Conservation (phyloP, 371 early-diverging fungal species). For the Gilbertella persicaria region DNA sequence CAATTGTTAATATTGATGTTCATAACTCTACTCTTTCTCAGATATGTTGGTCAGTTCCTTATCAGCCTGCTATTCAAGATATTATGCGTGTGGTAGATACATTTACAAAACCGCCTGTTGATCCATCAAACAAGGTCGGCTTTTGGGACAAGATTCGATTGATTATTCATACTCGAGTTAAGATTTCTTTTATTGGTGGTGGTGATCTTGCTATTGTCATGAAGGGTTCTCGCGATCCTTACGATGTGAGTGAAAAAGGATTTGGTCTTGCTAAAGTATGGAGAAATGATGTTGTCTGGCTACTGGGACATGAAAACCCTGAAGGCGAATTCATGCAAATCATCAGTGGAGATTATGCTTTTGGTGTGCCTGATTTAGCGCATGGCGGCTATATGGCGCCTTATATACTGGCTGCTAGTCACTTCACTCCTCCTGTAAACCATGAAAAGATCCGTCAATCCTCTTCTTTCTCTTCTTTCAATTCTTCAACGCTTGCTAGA, state of each 20-base stretch:
- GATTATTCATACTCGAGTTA: slow-evolving; percentile 63
- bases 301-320: slow-evolving; percentile 42
- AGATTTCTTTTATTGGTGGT: slow-evolving; percentile 56
- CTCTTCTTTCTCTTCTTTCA: slow-evolving; percentile 13
- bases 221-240: slow-evolving; percentile 53
- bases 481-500: slow-evolving; percentile 10
- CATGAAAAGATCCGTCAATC: neutral
- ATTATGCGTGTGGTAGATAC: slow-evolving; percentile 61
- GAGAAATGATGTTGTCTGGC: slow-evolving; percentile 42
- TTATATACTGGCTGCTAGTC: slow-evolving; percentile 16
- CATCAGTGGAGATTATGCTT: slow-evolving; percentile 46
- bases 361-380: slow-evolving; percentile 51
- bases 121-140: slow-evolving; percentile 69
- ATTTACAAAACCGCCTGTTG: slow-evolving; percentile 63
- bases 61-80: slow-evolving; percentile 70
- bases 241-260: slow-evolving; percentile 42
- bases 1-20: slow-evolving; percentile 52
- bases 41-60: slow-evolving; percentile 61
- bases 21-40: slow-evolving; percentile 38
- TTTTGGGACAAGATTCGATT: slow-evolving; percentile 82
- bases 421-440: neutral
- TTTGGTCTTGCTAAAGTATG: slow-evolving; percentile 52
- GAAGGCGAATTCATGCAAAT: slow-evolving; percentile 50
- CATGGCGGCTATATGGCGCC: slow-evolving; percentile 41
- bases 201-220: slow-evolving; percentile 57